phyloP scores from a whole-genome alignment of 345 rosid species.

The Eutrema japonicum region DNA sequence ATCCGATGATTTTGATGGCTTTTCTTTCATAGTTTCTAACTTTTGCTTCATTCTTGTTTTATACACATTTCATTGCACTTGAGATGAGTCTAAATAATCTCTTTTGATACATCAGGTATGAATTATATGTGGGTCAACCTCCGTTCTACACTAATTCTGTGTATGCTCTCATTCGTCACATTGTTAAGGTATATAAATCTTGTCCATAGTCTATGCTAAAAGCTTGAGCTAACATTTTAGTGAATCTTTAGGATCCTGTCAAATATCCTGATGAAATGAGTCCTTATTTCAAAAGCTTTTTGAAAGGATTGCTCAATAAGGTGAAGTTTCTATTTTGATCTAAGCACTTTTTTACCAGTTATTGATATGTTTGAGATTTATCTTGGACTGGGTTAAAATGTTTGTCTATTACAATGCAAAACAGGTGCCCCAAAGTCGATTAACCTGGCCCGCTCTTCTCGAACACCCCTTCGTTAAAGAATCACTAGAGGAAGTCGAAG shows the following conservation, averaged over 20 bases:
- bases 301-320: constrained; percentile 96
- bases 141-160: constrained; percentile 99
- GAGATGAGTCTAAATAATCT: constrained; percentile 26
- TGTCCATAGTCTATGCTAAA: constrained; percentile 29
- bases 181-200: constrained; percentile 74
- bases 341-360: not conserved
- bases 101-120: constrained; percentile 66
- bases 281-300: constrained; percentile 78
- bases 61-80: constrained; percentile 17
- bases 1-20: constrained; percentile 7
- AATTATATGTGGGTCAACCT: constrained; percentile 95
- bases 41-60: constrained; percentile 19
- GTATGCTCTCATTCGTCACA: constrained; percentile 93
- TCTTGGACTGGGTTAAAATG: constrained; percentile 21
- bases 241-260: constrained; percentile 78
- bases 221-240: constrained; percentile 47
- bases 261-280: constrained; percentile 96
- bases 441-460: constrained; percentile 95
- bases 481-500: constrained; percentile 61
- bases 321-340: constrained; percentile 43
- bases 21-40: constrained; percentile 17
- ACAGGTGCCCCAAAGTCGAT: constrained; percentile 89
- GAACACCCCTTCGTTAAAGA: constrained; percentile 95
- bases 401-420: constrained; percentile 37
- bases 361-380: constrained; percentile 5